Evolutionary conservation across 306 rosid species (phyloP), one percentile per base, ranked within the genome.

Genomic region (Glycine latifolia): DNA sequence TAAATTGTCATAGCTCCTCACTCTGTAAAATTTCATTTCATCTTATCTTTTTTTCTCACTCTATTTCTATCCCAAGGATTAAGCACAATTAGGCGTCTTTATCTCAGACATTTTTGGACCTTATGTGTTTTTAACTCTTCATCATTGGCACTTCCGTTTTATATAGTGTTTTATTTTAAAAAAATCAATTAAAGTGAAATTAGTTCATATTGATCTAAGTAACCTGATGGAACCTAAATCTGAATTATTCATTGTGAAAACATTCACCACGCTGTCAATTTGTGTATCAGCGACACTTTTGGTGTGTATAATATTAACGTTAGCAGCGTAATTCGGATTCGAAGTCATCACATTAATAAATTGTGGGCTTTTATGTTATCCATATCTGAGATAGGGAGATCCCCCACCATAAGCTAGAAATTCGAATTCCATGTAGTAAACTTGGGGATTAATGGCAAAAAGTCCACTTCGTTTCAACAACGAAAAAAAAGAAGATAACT

Each of bases 381-480:
- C 2, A 26, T 2, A 26, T 26, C 31, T 26, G 31, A 26, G 31
- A 26, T 61, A 26, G 71, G 50, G 59, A 33, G 26, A 37, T 39
- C 46, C 16, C 56, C 62, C 26, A 48, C 0, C 63, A 37, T 7
- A 17, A 37, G n/a, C 79, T n/a, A 65, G 65, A 14, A 41, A 73
- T 73, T 17, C 12, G 73, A 44, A 56, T 63, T 73, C 15, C 74
- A 50, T 16, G 10, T 1, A 65, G 7, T 37, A 35, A 72, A 16
- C 16, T 1, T 8, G 63, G 49, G 11, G 39, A 68, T 10, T 3
- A 44, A 44, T 37, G 15, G 56, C 7, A 59, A 79, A 54, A 81
- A 10, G 12, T 37, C 49, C 71, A 14, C n/a, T 59, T n/a, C 67
- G 49, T 78, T 54, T 8, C 12, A 44, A 59, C 75, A 60, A 66